These are phyloP conservation scores for Mycena metata DNA, from an alignment of 768 basidiomycete genomes.

Conservation along the genomic window DNA sequence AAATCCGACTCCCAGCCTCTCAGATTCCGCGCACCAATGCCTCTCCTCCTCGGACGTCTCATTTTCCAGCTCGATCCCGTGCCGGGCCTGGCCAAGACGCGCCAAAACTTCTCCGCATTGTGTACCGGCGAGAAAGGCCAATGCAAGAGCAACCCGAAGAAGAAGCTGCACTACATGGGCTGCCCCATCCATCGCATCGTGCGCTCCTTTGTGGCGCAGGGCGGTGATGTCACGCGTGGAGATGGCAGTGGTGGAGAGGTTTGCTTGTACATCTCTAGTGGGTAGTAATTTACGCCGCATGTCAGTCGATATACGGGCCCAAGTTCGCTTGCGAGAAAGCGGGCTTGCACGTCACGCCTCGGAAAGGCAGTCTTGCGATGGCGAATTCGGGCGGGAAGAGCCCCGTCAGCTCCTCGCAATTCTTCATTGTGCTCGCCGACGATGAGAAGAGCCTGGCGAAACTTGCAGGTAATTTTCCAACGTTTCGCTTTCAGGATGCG, in stretches of 20 bases:
- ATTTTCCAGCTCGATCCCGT: slow-evolving; percentile 56
- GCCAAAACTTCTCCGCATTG: slow-evolving; percentile 62
- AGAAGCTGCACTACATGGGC: slow-evolving; percentile 58
- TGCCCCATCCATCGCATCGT: slow-evolving; percentile 62
- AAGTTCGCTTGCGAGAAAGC: slow-evolving; percentile 67
- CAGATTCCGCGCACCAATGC: slow-evolving; percentile 50
- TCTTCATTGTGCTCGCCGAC: slow-evolving; percentile 63
- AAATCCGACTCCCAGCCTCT: slow-evolving; percentile 46
- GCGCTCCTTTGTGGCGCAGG: slow-evolving; percentile 64
- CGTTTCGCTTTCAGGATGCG: slow-evolving; percentile 5
- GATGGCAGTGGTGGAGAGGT: slow-evolving; percentile 71
- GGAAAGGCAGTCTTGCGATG: slow-evolving; percentile 63
- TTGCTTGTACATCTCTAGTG: slow-evolving; percentile 44
- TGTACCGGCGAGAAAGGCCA: slow-evolving; percentile 59
- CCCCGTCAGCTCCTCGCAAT: slow-evolving; percentile 58
- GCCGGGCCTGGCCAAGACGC: slow-evolving; percentile 59
- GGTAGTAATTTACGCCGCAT: slow-evolving; percentile 9
- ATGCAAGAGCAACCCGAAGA: slow-evolving; percentile 62
- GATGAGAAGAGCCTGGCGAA: slow-evolving; percentile 58
- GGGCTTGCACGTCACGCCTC: slow-evolving; percentile 57
- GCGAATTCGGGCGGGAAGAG: slow-evolving; percentile 65
- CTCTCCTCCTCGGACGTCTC: slow-evolving; percentile 57
- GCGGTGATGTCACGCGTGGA: slow-evolving; percentile 66
- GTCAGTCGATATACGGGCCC: slow-evolving; percentile 61
- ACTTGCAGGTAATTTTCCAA: slow-evolving; percentile 53